These are phyloP conservation scores for Talaromyces amestolkiae DNA, from an alignment of 2,329 filamentous ascomycete genomes.

Conservation along the genomic window DNA sequence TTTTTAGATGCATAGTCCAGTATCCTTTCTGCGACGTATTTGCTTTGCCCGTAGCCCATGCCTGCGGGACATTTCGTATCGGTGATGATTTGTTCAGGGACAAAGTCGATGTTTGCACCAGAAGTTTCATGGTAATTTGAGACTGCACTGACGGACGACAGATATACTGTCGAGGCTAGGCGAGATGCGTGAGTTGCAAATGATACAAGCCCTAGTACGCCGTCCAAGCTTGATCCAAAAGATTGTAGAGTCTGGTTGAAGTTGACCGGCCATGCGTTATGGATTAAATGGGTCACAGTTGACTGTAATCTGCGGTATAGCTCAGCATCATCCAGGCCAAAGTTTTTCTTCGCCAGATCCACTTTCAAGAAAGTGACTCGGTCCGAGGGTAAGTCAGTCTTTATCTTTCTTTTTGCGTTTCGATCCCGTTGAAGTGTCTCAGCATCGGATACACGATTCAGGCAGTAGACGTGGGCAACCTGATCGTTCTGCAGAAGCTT, in stretches of 20 bases:
- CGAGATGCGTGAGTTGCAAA: background rate
- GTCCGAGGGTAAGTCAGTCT: background rate
- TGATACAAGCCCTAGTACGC: constrained; percentile 6
- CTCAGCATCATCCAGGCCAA: background rate
- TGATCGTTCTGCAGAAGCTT: background rate
- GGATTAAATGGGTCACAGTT: constrained; percentile 14
- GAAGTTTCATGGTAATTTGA: constrained; percentile 4
- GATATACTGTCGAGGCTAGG: background rate
- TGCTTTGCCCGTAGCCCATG: constrained; percentile 15
- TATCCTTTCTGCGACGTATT: constrained; percentile 11
- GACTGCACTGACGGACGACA: constrained; percentile 8
- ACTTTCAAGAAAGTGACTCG: constrained; percentile 14
- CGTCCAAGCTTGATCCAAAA: constrained; percentile 5
- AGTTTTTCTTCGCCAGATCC: constrained; percentile 1
- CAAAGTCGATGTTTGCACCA: background rate
- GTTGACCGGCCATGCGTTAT: constrained; percentile 16
- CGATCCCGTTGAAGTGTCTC: background rate
- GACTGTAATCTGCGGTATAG: background rate
- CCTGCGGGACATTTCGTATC: background rate
- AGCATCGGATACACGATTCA: constrained; percentile 2
- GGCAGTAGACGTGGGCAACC: constrained; percentile 1
- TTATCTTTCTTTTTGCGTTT: constrained; percentile 2
- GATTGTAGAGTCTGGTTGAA: constrained; percentile 15
- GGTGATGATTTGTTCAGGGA: constrained; percentile 9
- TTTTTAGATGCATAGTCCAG: constrained; percentile 9